phyloP scores from a whole-genome alignment of 805 yeast genomes.

The Ascoidea rubescens region DNA sequence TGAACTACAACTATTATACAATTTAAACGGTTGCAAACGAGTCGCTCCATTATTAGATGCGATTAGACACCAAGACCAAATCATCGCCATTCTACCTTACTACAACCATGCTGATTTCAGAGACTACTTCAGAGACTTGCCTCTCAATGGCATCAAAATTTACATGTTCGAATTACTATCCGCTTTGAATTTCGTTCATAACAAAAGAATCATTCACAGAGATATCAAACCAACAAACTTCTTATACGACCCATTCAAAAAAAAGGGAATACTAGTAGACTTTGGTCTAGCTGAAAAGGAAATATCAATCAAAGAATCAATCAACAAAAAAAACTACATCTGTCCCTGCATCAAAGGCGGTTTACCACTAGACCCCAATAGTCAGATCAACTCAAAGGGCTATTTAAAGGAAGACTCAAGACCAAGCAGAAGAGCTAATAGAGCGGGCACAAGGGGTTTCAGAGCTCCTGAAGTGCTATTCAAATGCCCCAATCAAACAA shows the following conservation, averaged over 20 bases:
- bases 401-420: constrained; percentile 80
- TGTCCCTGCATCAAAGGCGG: not conserved
- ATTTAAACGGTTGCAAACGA: constrained; percentile 49
- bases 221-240: constrained; percentile 83
- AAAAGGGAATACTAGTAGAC: constrained; percentile 76
- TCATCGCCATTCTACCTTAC: constrained; percentile 83
- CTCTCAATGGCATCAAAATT: constrained; percentile 63
- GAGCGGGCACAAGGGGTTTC: constrained; percentile 95
- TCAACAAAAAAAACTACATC: constrained; percentile 6
- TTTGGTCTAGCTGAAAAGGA: constrained; percentile 81
- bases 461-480: constrained; percentile 88
- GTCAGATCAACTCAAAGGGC: constrained; percentile 24
- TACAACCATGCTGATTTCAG: constrained; percentile 86
- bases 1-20: constrained; percentile 68
- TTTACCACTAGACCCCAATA: not conserved
- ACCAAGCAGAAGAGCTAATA: constrained; percentile 82
- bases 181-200: constrained; percentile 59
- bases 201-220: constrained; percentile 72
- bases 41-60: constrained; percentile 90
- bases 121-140: constrained; percentile 68
- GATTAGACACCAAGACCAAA: constrained; percentile 77
- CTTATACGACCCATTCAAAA: constrained; percentile 41
- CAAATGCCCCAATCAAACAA: constrained; percentile 73
- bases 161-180: constrained; percentile 71
- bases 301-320: constrained; percentile 8